Percentiles rank a stretch among this genome's conserved stretches.
These are phyloP conservation scores for Suillus occidentalis DNA, from an alignment of 768 basidiomycete genomes.

Conservation along the genomic window DNA sequence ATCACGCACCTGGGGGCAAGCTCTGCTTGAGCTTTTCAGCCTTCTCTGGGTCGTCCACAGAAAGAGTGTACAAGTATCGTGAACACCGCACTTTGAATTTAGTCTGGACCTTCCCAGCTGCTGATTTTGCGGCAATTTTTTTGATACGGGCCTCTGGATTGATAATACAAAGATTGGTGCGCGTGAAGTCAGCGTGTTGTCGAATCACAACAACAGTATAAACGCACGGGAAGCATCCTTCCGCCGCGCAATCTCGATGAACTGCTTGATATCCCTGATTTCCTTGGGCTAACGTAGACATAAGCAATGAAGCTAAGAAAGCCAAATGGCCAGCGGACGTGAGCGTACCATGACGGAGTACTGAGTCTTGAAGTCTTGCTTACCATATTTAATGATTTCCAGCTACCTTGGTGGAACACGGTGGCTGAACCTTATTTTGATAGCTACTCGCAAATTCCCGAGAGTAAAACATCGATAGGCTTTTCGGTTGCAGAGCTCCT, in stretches of 20 bases:
- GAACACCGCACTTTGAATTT: constrained; percentile 99
- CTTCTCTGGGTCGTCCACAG: constrained; percentile 94
- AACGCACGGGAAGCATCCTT: constrained; percentile 94
- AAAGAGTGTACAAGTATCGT: constrained; percentile 96
- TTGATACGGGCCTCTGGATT: constrained; percentile 93
- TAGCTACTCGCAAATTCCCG: constrained; percentile 31
- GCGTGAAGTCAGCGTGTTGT: neutral
- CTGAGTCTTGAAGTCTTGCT: constrained; percentile 15
- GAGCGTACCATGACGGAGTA: constrained; percentile 27
- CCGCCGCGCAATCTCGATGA: constrained; percentile 95
- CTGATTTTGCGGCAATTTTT: constrained; percentile 73
- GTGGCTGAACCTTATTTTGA: constrained; percentile 36
- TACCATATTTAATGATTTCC: constrained; percentile 1
- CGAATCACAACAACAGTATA: neutral
- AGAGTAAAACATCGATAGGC: neutral
- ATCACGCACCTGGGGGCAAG: constrained; percentile 83
- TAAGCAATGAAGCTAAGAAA: constrained; percentile 7
- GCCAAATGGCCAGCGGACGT: neutral
- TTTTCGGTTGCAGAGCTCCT: neutral
- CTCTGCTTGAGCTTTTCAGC: constrained; percentile 96
- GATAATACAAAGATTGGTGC: constrained; percentile 8
- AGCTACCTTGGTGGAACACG: neutral
- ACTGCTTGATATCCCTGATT: constrained; percentile 97
- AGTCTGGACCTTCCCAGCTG: constrained; percentile 76
- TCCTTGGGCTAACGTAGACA: constrained; percentile 76